Evolutionary conservation across 31 red algal species (phyloP).

Genomic region (Odonthalia washingtoniensis): DNA sequence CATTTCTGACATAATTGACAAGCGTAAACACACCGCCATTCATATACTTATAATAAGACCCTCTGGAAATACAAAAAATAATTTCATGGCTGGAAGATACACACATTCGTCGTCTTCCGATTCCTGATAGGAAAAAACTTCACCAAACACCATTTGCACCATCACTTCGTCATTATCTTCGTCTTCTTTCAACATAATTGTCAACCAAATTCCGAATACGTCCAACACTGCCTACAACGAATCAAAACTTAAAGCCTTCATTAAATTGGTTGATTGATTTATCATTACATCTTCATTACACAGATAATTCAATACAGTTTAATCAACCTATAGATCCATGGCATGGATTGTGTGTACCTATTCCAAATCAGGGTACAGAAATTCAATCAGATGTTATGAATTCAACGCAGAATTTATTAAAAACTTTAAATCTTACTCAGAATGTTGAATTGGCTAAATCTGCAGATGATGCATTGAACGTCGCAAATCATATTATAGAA

Average conservation of each 20-base stretch:
- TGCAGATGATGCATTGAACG: slow-evolving; percentile 2
- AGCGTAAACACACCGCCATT: too few species aligned
- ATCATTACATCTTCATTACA: slow-evolving; percentile 49
- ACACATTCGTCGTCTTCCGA: slow-evolving; percentile 52
- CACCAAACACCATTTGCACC: slow-evolving; percentile 33
- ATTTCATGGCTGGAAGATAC: slow-evolving; percentile 69
- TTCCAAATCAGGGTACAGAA: slow-evolving; percentile 18
- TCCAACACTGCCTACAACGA: too few species aligned
- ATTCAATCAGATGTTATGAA: neutral
- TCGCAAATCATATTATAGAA: slow-evolving; percentile 37
- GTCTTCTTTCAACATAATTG: slow-evolving; percentile 8
- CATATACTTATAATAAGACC: slow-evolving; percentile 39
- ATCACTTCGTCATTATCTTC: slow-evolving; percentile 31
- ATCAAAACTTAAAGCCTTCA: too few species aligned
- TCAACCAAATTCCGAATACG: too few species aligned
- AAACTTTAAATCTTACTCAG: slow-evolving; percentile 19
- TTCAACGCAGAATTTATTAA: slow-evolving; percentile 17
- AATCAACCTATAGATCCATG: slow-evolving; percentile 63
- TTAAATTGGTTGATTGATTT: slow-evolving; percentile 34
- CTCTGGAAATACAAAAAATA: slow-evolving; percentile 47
- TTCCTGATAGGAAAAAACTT: slow-evolving; percentile 18
- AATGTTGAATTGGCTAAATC: neutral
- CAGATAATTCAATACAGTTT: slow-evolving; percentile 24
- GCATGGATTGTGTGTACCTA: slow-evolving; percentile 39
- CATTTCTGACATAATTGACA: neutral